Conservation (phyloP, 805 yeast species). For the Metschnikowia dekortorum region DNA sequence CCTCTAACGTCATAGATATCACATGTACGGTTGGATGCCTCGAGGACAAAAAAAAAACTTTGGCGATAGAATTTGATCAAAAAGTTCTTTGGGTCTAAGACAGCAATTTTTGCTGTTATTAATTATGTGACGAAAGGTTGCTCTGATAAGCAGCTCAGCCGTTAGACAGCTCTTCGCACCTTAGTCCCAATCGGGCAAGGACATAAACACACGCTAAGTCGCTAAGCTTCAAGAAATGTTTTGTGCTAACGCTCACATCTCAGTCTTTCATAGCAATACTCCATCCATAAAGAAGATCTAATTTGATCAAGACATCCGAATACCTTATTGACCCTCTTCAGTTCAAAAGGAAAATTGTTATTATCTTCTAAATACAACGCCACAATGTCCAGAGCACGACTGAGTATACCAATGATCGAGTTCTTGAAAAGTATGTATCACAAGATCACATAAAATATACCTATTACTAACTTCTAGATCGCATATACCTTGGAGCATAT, state of each 20-base stretch:
- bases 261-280: not conserved
- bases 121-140: not conserved
- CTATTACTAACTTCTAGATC: constrained; percentile 35
- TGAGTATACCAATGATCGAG: constrained; percentile 36
- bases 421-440: constrained; percentile 39
- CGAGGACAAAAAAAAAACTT: not conserved
- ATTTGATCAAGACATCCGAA: not conserved
- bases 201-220: constrained; percentile 4
- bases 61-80: too few relatives aligned
- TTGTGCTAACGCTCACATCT: constrained; percentile 5
- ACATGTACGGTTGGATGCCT: not conserved
- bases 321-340: too few relatives aligned
- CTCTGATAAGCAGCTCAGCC: not conserved
- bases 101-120: too few relatives aligned
- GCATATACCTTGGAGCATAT: constrained; percentile 87
- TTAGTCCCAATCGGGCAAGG: constrained; percentile 3
- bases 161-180: not conserved
- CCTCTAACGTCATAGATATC: not conserved
- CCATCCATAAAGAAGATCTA: not conserved
- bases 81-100: too few relatives aligned
- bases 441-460: not conserved
- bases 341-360: too few relatives aligned
- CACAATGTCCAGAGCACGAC: constrained; percentile 8
- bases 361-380: not conserved
- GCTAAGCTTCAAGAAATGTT: constrained; percentile 1